Evolutionary conservation across 1,284 basidiomycete species (phyloP).

Genomic region (Fereydounia khargensis): DNA sequence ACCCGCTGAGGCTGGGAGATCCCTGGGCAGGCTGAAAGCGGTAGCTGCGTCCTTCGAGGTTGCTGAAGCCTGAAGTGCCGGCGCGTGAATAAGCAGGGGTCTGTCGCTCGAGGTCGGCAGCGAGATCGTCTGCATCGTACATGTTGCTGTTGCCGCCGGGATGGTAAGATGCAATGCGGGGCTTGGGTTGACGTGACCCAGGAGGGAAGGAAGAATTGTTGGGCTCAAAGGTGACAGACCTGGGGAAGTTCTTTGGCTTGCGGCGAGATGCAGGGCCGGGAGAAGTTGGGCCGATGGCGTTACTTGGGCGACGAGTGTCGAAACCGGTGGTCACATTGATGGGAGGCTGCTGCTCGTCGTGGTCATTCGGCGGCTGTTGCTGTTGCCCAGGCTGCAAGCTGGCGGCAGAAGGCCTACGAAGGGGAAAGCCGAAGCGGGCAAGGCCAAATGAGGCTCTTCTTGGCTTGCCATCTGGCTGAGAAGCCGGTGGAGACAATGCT

Average conservation of each 20-base stretch:
- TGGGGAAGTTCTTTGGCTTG: slow-evolving; percentile 13
- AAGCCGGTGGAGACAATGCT: no score
- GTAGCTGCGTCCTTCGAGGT: slow-evolving; percentile 50
- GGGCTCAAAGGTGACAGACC: slow-evolving; percentile 30
- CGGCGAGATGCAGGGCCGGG: slow-evolving; percentile 3
- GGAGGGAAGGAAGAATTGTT: slow-evolving; percentile 30
- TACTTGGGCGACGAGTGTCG: slow-evolving; percentile 23
- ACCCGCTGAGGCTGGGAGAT: slow-evolving; percentile 4
- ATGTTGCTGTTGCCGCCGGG: slow-evolving; percentile 4
- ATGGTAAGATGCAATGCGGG: slow-evolving; percentile 16
- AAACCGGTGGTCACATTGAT: slow-evolving; percentile 1
- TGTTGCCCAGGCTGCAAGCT: not conserved
- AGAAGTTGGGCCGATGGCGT: slow-evolving; percentile 19
- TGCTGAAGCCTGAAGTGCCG: slow-evolving; percentile 35
- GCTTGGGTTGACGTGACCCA: slow-evolving; percentile 12
- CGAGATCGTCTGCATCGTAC: slow-evolving; percentile 16
- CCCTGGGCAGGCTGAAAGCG: slow-evolving; percentile 30
- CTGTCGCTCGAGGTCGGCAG: slow-evolving; percentile 29
- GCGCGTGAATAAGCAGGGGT: slow-evolving; percentile 3
- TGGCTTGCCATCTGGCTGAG: no score
- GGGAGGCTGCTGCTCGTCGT: no score
- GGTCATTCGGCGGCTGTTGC: no score
- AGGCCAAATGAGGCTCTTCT: not conserved
- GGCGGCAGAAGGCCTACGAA: no score
- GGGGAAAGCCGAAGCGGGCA: not conserved